Base-by-base conservation (phyloP, 2,329 filamentous ascomycete genomes). In the Cyanodermella asteris region DNA sequence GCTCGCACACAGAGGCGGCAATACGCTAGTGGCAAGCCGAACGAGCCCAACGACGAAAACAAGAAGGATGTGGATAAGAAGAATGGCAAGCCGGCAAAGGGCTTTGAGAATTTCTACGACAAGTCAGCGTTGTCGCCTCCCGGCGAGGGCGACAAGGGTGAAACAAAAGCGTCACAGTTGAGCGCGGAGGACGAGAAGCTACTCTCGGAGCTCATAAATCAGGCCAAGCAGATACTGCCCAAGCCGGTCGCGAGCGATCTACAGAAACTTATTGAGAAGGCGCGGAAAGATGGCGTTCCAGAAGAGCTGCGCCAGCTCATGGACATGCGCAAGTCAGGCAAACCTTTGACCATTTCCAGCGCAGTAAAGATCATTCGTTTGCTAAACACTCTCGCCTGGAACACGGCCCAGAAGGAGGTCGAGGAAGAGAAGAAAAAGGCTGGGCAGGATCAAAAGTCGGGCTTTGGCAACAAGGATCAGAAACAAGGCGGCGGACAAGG, bases 251-350 rank as follows among this genome's bases (percentile, higher is more conserved):
- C n/a, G n/a, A n/a, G n/a, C n/a, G n/a, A n/a, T n/a, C 46, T 81
- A 30, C 57, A 67, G 30, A 56, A 63, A 23, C 56, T 69, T 6
- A 49, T 75, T n/a, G 51, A 61, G 31, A 53, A 60, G 15, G 59
- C 84, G 31, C 66, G 70, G 49, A 56, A 59, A 31, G 58, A 69
- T 20, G 80, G 80, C 7, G 64, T 80, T 10, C 76, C 78, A 1
- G 38, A 50, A 13, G 76, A 80, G 41, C 49, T 80, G 11, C 60
- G 63, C 27, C 60, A 72, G 34, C 59, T 73, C 26, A 61, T 72
- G 45, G 56, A 66, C 25, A 57, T 58, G 34, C 50, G 53, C 39
- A 50, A 43, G 44, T 58, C 54, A 16, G 53, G 54, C 16, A 48
- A 55, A 34, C 45, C 47, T 28, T 40, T 61, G 16, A 55, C 58